Evolutionary conservation across 1,139 yeast species (phyloP), one percentile per base, ranked within the genome.

Genomic region (Pichia sp.): DNA sequence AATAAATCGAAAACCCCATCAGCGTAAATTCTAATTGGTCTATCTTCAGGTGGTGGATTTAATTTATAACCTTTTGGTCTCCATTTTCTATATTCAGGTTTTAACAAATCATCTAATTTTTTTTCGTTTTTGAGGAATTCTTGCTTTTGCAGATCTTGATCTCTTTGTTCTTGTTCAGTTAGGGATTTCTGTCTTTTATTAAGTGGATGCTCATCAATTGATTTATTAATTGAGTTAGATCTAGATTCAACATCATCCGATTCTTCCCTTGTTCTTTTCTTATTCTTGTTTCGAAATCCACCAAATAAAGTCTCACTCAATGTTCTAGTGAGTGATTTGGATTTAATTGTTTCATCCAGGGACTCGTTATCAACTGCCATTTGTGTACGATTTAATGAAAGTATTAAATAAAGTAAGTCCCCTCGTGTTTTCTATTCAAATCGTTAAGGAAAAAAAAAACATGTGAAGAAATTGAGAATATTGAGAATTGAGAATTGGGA

Each of bases 1-100:
- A 93, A 93, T 59, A 93, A 74, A 70, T 93, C 99, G 73, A 93
- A 93, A 27, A 93, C 97, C 47, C 99, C 99, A 69, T 93, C 99
- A 7, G 99, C 99, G 66, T 93, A 93, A 28, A 93, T 80, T 57
- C 99, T 78, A 41, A 93, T 83, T 1, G 96, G 93, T 55, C 97
- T 77, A 66, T 86, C 96, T 16, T 70, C 73, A 1, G 97, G 95
- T 4, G 99, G 99, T 30, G 84, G 61, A 61, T 88, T 89, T 70
- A 93, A 81, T 59, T 72, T 71, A 67, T 66, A 84, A 0, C 95
- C 95, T 30, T 66, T 67, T 11, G 96, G 95, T 62, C 95, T 77
- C 66, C 74, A 86, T 66, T 81, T 84, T 50, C 88, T 71, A 57
- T 77, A 76, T 54, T 83, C 81, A 50, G 74, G 81, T 0, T 90